Conservation (phyloP, 495 filamentous ascomycete species). For the Pseudomonodictys pantanalensis region DNA sequence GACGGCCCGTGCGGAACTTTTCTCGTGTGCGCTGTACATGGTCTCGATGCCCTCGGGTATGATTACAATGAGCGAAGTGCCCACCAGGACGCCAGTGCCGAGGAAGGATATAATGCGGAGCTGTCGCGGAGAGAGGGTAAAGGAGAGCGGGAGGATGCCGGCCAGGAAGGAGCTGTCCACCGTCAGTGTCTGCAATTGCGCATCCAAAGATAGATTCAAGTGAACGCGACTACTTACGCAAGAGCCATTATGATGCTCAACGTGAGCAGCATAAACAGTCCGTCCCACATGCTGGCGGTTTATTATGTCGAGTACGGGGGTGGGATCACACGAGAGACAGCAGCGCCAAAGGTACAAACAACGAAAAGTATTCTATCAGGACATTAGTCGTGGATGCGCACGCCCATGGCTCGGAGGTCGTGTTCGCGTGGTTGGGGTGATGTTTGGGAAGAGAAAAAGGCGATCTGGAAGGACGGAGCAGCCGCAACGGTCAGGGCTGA, state of each 20-base stretch:
- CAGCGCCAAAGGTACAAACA: background rate
- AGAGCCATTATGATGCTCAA: slow-evolving; percentile 90
- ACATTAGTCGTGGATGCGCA: background rate
- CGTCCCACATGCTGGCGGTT: slow-evolving; percentile 60
- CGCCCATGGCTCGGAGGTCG: slow-evolving; percentile 9
- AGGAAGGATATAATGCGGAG: slow-evolving; percentile 86
- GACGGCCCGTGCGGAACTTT: slow-evolving; percentile 45
- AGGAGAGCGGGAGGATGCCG: slow-evolving; percentile 85
- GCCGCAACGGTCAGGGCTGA: too few relatives aligned
- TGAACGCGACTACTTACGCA: slow-evolving; percentile 64
- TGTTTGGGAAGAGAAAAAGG: too few relatives aligned
- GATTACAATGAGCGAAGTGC: slow-evolving; percentile 92
- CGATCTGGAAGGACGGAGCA: too few relatives aligned
- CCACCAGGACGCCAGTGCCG: slow-evolving; percentile 90
- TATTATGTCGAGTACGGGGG: background rate
- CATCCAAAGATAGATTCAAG: slow-evolving; percentile 1
- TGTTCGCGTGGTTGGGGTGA: background rate
- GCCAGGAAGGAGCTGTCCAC: slow-evolving; percentile 82
- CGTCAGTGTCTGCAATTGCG: slow-evolving; percentile 18
- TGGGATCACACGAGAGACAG: background rate
- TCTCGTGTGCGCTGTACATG: slow-evolving; percentile 62
- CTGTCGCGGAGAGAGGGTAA: slow-evolving; percentile 85
- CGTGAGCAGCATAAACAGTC: slow-evolving; percentile 79
- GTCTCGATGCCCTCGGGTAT: slow-evolving; percentile 97
- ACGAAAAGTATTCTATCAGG: background rate